These are phyloP conservation scores for Saturnispora gosingensis DNA, from an alignment of 805 yeast species.

Conservation along the genomic window DNA sequence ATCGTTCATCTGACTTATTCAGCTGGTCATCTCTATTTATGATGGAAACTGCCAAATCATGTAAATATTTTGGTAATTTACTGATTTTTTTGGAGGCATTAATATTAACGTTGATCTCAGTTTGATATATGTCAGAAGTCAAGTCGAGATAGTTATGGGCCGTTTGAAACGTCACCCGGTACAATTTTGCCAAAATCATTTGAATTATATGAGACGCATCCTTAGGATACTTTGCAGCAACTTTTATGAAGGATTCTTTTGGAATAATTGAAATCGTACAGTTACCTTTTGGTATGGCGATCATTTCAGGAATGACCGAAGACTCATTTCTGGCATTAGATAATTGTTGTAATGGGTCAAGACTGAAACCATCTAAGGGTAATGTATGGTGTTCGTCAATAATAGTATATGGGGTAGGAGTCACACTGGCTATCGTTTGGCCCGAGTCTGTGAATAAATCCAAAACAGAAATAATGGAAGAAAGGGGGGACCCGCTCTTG, in stretches of 20 bases:
- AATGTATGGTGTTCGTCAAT: background rate
- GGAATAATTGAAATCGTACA: slow-evolving; percentile 93
- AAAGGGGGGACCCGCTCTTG: slow-evolving; percentile 74
- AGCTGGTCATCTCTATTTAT: background rate
- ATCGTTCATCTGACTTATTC: background rate
- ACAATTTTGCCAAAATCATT: slow-evolving; percentile 77
- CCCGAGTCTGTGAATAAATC: slow-evolving; percentile 43
- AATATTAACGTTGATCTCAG: slow-evolving; percentile 60
- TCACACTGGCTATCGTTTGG: slow-evolving; percentile 4
- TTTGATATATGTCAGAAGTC: slow-evolving; percentile 68
- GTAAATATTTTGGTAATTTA: slow-evolving; percentile 56
- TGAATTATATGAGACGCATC: slow-evolving; percentile 92
- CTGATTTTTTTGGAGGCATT: slow-evolving; percentile 24
- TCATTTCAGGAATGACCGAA: slow-evolving; percentile 26
- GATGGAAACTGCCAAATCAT: slow-evolving; percentile 27
- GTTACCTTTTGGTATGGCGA: slow-evolving; percentile 65
- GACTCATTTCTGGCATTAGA: background rate
- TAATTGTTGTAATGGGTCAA: slow-evolving; percentile 5
- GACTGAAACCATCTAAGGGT: slow-evolving; percentile 10
- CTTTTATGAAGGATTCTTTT: slow-evolving; percentile 62
- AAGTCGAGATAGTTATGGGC: slow-evolving; percentile 81
- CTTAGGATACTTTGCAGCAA: slow-evolving; percentile 69
- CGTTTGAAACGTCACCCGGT: slow-evolving; percentile 86
- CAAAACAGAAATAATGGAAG: slow-evolving; percentile 72
- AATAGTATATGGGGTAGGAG: slow-evolving; percentile 11